Evolutionary conservation across 495 filamentous ascomycete genomes (phyloP).

Genomic region (Margaritispora aquatica): DNA sequence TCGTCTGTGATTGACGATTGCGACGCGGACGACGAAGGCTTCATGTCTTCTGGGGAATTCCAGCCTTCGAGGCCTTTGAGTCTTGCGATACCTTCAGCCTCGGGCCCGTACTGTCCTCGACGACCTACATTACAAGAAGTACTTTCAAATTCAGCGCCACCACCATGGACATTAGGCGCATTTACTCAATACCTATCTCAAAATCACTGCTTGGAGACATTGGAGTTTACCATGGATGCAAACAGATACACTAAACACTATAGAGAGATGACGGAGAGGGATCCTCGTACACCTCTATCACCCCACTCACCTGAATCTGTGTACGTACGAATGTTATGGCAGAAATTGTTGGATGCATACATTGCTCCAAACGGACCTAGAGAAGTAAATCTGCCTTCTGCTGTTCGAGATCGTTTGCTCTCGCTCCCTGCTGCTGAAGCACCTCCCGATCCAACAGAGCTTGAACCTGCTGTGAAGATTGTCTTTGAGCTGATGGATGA

Average conservation of each 20-base stretch:
- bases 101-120: constrained; percentile 61
- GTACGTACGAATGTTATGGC: constrained; percentile 69
- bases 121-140: constrained; percentile 83
- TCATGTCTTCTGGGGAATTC: constrained; percentile 41
- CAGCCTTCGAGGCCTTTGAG: constrained; percentile 52
- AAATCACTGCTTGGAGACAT: constrained; percentile 93
- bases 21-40: constrained; percentile 52
- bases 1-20: constrained; percentile 39
- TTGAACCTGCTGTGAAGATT: constrained; percentile 86
- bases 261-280: constrained; percentile 38
- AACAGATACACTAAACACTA: constrained; percentile 82
- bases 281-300: constrained; percentile 30
- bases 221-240: constrained; percentile 96
- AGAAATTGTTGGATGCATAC: constrained; percentile 64
- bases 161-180: constrained; percentile 87
- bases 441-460: constrained; percentile 69
- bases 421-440: constrained; percentile 49
- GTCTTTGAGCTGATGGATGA: constrained; percentile 97
- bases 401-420: constrained; percentile 77
- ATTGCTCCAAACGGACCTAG: constrained; percentile 73
- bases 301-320: constrained; percentile 52
- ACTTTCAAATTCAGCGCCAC: constrained; percentile 75
- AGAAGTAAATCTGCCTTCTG: constrained; percentile 87
- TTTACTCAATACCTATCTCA: constrained; percentile 98
- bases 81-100: constrained; percentile 51